These are phyloP conservation scores for Astrothelium subdiscretum DNA, from an alignment of 495 filamentous ascomycete genomes.

Conservation along the genomic window DNA sequence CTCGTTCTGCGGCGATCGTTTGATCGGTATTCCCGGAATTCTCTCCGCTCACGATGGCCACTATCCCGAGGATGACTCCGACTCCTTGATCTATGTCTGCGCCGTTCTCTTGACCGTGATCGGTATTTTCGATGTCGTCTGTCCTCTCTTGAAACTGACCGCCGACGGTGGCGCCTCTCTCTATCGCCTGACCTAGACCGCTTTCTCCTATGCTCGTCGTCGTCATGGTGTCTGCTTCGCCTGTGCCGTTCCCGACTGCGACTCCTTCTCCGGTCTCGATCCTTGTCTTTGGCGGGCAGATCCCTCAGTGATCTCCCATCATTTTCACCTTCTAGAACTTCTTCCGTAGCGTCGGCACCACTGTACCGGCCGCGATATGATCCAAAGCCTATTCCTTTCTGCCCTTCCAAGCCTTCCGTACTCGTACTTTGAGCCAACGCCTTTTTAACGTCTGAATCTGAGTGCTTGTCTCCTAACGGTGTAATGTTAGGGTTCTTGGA, in stretches of 20 bases:
- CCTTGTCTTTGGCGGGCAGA: neutral
- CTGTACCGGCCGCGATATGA: constrained; percentile 3
- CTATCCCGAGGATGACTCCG: neutral
- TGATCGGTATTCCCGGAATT: neutral
- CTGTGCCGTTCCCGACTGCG: neutral
- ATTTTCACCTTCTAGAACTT: constrained; percentile 2
- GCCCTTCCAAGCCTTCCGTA: constrained; percentile 12
- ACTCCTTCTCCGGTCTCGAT: constrained; percentile 6
- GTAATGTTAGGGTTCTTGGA: constrained; percentile 21
- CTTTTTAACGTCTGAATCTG: constrained; percentile 20
- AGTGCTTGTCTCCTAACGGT: constrained; percentile 22
- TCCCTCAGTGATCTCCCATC: neutral
- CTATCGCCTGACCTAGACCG: constrained; percentile 12
- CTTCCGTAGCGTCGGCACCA: neutral
- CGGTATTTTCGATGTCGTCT: constrained; percentile 5
- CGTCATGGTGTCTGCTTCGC: constrained; percentile 2
- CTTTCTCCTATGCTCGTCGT: constrained; percentile 5
- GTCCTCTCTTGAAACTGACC: constrained; percentile 6
- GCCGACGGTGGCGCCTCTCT: constrained; percentile 5
- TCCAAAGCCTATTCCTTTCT: constrained; percentile 13
- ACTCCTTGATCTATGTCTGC: constrained; percentile 6
- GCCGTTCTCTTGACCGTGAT: constrained; percentile 3
- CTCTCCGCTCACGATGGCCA: neutral
- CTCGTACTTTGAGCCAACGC: constrained; percentile 21
- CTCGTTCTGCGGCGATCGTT: constrained; percentile 2